A percentile compares a stretch with the other conserved stretches of the same genome.
These are phyloP conservation scores for Yarrowia sp. DNA, from an alignment of 805 yeast genomes.

Conservation along the genomic window DNA sequence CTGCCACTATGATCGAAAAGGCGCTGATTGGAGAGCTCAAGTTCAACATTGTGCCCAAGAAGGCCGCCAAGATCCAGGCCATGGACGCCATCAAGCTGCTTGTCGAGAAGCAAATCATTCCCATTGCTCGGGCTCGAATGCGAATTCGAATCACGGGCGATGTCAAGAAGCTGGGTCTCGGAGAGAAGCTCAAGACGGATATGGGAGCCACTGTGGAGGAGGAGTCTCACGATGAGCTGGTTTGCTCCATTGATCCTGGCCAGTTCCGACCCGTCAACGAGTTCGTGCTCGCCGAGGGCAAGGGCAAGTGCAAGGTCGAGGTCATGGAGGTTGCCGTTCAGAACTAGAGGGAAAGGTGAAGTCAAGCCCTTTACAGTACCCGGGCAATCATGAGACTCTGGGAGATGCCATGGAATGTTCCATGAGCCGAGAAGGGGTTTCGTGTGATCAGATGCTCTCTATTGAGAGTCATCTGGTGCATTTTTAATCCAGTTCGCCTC, in stretches of 20 bases:
- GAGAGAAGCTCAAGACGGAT: constrained; percentile 53
- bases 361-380: too few species aligned
- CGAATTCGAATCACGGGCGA: constrained; percentile 69
- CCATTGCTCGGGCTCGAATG: constrained; percentile 95
- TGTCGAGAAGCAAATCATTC: constrained; percentile 80
- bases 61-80: constrained; percentile 86
- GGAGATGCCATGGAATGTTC: too few species aligned
- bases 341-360: background rate
- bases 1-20: constrained; percentile 93
- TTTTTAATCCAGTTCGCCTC: too few species aligned
- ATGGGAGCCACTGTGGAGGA: constrained; percentile 55
- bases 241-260: constrained; percentile 85
- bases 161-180: constrained; percentile 54
- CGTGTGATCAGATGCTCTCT: too few species aligned
- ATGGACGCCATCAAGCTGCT: constrained; percentile 85
- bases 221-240: constrained; percentile 54
- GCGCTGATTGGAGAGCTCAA: constrained; percentile 73
- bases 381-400: too few species aligned
- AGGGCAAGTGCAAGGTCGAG: constrained; percentile 72
- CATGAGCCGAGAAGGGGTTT: too few species aligned
- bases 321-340: constrained; percentile 85
- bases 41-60: constrained; percentile 75
- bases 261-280: constrained; percentile 74
- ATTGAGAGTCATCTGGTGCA: too few species aligned
- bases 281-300: constrained; percentile 59